phyloP scores from a whole-genome alignment of 352 stramenopile genomes.

The Pythium brachiatum region DNA sequence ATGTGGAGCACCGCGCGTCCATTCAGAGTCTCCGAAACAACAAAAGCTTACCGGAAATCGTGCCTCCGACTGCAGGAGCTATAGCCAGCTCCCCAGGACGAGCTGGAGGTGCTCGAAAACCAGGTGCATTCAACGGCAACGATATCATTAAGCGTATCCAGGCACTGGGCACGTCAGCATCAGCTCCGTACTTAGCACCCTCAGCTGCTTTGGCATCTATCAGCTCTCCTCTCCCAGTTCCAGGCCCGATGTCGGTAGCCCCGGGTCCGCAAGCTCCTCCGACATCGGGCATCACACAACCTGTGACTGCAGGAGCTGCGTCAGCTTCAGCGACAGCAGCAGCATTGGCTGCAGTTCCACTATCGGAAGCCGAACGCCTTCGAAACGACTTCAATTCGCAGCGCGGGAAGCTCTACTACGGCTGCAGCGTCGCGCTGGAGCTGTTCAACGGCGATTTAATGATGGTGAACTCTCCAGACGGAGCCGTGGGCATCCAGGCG shows the following conservation, averaged over 20 bases:
- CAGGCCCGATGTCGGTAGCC: not conserved
- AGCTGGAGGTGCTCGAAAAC: not conserved
- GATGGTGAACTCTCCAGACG: conserved; percentile 62
- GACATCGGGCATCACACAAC: not conserved
- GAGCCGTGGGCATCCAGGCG: conserved; percentile 55
- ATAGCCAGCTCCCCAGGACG: not conserved
- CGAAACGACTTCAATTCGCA: conserved; percentile 78
- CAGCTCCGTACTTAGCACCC: conserved; percentile 27
- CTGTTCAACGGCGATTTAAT: conserved; percentile 76
- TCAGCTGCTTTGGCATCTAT: not conserved
- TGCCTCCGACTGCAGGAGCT: not conserved
- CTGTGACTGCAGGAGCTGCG: not conserved
- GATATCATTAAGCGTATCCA: conserved; percentile 61
- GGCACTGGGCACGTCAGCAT: conserved; percentile 45
- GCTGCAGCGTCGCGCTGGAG: conserved; percentile 66
- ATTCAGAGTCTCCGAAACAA: conserved; percentile 18
- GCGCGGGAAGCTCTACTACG: conserved; percentile 54
- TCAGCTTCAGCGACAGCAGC: not conserved
- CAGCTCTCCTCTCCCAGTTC: not conserved
- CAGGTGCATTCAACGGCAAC: conserved; percentile 27
- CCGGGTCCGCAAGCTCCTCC: not conserved
- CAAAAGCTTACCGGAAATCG: conserved; percentile 44
- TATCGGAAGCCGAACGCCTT: conserved; percentile 52
- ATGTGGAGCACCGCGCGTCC: not conserved
- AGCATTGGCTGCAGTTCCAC: not conserved